Evolutionary conservation across 148 eudicot genomes (phyloP).

Genomic region (Simmondsia chinensis): DNA sequence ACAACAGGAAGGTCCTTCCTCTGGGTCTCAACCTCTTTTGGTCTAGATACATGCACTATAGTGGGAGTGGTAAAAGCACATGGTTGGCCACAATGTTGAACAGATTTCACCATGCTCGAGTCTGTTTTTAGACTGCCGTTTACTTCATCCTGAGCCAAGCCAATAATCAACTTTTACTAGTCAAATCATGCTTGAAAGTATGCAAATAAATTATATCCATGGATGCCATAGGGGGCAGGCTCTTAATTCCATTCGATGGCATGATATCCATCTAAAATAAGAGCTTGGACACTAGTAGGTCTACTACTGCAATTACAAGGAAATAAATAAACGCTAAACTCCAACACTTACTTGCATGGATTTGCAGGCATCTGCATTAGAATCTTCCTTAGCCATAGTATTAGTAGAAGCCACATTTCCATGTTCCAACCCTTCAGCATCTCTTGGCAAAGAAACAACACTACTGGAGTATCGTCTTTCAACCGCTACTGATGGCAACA

Average conservation of each 20-base stretch:
- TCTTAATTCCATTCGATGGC: no score
- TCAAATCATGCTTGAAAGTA: background rate
- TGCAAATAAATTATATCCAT: no score
- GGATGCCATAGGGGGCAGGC: no score
- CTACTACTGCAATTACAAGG: constrained; percentile 2
- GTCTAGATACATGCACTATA: constrained; percentile 76
- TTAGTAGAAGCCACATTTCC: constrained; percentile 9
- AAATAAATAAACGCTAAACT: constrained; percentile 5
- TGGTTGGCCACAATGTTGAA: constrained; percentile 10
- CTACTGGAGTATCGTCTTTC: constrained; percentile 5
- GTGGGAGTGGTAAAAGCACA: constrained; percentile 31
- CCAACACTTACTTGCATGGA: constrained; percentile 8
- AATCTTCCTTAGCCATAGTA: constrained; percentile 10
- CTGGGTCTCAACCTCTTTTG: constrained; percentile 50
- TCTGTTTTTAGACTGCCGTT: constrained; percentile 12
- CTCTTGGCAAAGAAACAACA: constrained; percentile 3
- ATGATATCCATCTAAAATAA: no score
- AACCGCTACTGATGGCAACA: constrained; percentile 7
- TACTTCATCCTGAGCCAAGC: constrained; percentile 20
- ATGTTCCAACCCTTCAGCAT: constrained; percentile 19
- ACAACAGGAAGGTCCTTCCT: constrained; percentile 83
- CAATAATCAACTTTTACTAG: background rate
- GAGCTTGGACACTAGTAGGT: no score
- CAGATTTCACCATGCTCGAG: constrained; percentile 3
- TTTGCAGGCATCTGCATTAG: constrained; percentile 13